Evolutionary conservation across 768 basidiomycete genomes (phyloP), one percentile per base, ranked within the genome.

Genomic region (Tulasnella sp.): DNA sequence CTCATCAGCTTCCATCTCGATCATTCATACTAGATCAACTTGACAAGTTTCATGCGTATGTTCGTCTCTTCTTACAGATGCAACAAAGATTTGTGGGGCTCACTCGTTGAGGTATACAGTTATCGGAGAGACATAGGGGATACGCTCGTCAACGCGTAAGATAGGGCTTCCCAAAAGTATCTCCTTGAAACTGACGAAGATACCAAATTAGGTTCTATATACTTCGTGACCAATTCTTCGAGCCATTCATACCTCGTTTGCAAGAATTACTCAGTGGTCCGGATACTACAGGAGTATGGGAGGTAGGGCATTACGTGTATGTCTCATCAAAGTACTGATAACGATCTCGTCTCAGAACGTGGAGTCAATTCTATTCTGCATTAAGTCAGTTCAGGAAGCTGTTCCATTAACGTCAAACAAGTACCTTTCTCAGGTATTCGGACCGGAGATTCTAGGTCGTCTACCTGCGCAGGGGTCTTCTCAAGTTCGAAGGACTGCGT

Each of bases 121-220:
- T 90, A 87, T 66, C 78, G 88, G 57, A 68, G 86, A 55, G 87
- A 90, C 53, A 78, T 88, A 22, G 88, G 87, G 0, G 88, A 91
- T 65, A 86, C 84, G 1, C 70, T 91, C 12, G 81, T 90, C 54
- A 91, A 90, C 58, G 85, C 86, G 83, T 89, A 66, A 48, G 81
- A 45, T 28, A 12, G 41, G n/a, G 46, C 27, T 9, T 25, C 32
- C 5, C 5, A 4, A 27, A 20, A 4, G 6, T 12, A 22, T 3
- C 24, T 25, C 34, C 15, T 24, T 44, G 10, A 33, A n/a, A 33
- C 25, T 29, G 24, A 34, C 37, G 5, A 25, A 29, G 10, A 32
- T n/a, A 45, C 70, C 16, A 37, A n/a, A 15, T n/a, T 59, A 87
- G 83, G 20, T 93, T 82, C 59, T 95, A 93, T 61, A 76, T 93